Evolutionary conservation across 768 basidiomycete genomes (phyloP).

Genomic region (Boletellus ananas): DNA sequence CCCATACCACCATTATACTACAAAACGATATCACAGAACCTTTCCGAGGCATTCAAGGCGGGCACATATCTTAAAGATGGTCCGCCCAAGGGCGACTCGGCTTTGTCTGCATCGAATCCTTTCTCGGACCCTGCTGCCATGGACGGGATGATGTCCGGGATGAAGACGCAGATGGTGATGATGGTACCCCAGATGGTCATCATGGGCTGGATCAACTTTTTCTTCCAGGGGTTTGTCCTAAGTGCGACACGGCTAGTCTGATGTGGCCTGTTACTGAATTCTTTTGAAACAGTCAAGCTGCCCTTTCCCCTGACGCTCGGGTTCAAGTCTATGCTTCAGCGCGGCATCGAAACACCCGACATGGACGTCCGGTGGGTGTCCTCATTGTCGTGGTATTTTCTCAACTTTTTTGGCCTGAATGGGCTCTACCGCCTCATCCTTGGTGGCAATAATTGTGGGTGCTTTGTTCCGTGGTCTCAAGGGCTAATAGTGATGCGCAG

Average conservation of each 20-base stretch:
- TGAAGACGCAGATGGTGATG: slow-evolving; percentile 99
- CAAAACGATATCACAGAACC: slow-evolving; percentile 67
- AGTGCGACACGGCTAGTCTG: slow-evolving; percentile 55
- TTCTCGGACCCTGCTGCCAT: slow-evolving; percentile 87
- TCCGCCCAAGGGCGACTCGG: slow-evolving; percentile 60
- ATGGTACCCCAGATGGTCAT: slow-evolving; percentile 98
- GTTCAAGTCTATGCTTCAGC: slow-evolving; percentile 97
- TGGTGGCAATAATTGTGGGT: slow-evolving; percentile 82
- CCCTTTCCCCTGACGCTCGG: slow-evolving; percentile 96
- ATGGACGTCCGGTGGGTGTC: slow-evolving; percentile 99
- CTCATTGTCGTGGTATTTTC: slow-evolving; percentile 97
- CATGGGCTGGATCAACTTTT: slow-evolving; percentile 99
- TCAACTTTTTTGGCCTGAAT: slow-evolving; percentile 97
- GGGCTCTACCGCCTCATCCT: slow-evolving; percentile 93
- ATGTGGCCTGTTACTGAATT: background rate
- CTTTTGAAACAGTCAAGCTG: slow-evolving; percentile 65
- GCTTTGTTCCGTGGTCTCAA: slow-evolving; percentile 4
- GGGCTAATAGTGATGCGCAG: slow-evolving; percentile 13
- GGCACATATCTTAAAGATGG: slow-evolving; percentile 89
- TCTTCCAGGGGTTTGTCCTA: slow-evolving; percentile 97
- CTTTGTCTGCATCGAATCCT: slow-evolving; percentile 68
- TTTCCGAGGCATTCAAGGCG: slow-evolving; percentile 63
- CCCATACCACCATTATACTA: slow-evolving; percentile 75
- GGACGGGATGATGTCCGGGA: slow-evolving; percentile 98
- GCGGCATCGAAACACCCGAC: slow-evolving; percentile 90